These are phyloP conservation scores for Boletus subparvulus DNA, from an alignment of 768 basidiomycete species.

Conservation along the genomic window DNA sequence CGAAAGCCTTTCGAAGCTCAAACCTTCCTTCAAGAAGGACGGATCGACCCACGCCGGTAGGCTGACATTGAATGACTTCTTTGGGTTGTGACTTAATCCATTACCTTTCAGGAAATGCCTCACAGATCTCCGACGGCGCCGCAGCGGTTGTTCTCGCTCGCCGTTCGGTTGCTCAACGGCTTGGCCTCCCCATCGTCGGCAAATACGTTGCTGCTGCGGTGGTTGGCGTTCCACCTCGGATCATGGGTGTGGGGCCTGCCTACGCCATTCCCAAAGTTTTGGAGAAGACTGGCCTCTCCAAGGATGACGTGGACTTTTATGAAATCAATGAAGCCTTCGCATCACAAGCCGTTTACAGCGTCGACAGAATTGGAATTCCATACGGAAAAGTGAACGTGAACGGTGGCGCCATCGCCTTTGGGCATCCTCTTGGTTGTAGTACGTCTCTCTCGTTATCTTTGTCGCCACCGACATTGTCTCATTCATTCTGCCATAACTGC, in stretches of 20 bases:
- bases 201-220: slow-evolving; percentile 73
- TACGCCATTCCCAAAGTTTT: slow-evolving; percentile 81
- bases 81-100: slow-evolving; percentile 2
- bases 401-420: slow-evolving; percentile 88
- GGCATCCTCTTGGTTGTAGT: slow-evolving; percentile 87
- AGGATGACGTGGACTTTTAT: slow-evolving; percentile 81
- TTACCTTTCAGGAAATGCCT: slow-evolving; percentile 60
- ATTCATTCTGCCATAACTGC: slow-evolving; percentile 6
- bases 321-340: slow-evolving; percentile 95
- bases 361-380: slow-evolving; percentile 68
- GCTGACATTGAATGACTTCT: slow-evolving; percentile 10
- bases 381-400: slow-evolving; percentile 80
- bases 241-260: slow-evolving; percentile 92
- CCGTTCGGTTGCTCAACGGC: slow-evolving; percentile 74
- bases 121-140: slow-evolving; percentile 90
- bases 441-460: slow-evolving; percentile 34
- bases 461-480: background rate
- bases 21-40: slow-evolving; percentile 78
- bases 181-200: slow-evolving; percentile 83
- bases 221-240: slow-evolving; percentile 80
- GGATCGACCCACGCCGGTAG: slow-evolving; percentile 73
- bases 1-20: slow-evolving; percentile 76
- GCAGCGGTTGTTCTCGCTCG: slow-evolving; percentile 85
- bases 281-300: slow-evolving; percentile 59
- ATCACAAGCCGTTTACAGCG: slow-evolving; percentile 71